phyloP scores from a whole-genome alignment of 768 basidiomycete species.

The Trametes coccinea region DNA sequence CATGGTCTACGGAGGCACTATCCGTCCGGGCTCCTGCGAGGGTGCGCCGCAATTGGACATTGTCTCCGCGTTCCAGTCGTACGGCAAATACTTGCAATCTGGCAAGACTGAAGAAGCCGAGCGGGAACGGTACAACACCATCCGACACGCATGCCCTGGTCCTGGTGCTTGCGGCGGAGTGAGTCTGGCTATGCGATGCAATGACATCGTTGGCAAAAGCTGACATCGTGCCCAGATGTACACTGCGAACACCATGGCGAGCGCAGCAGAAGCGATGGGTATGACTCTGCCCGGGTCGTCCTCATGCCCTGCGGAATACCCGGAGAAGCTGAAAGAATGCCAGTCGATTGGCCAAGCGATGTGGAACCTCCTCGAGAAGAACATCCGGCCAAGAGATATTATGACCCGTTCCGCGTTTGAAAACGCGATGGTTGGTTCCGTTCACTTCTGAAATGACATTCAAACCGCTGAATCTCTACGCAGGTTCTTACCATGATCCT shows the following conservation, averaged over 20 bases:
- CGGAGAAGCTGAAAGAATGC: slow-evolving; percentile 87
- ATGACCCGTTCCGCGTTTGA: slow-evolving; percentile 98
- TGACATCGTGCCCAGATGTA: slow-evolving; percentile 68
- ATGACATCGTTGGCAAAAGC: not conserved
- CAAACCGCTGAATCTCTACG: not conserved
- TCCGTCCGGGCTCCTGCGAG: slow-evolving; percentile 89
- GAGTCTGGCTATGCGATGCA: slow-evolving; percentile 35
- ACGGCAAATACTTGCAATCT: slow-evolving; percentile 92
- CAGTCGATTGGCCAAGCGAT: slow-evolving; percentile 79
- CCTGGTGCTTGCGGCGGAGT: slow-evolving; percentile 98
- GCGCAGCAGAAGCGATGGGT: slow-evolving; percentile 90
- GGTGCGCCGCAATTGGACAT: slow-evolving; percentile 89
- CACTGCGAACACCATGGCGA: slow-evolving; percentile 98
- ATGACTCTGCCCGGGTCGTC: slow-evolving; percentile 98
- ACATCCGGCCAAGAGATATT: slow-evolving; percentile 91
- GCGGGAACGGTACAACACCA: slow-evolving; percentile 76
- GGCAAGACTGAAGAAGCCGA: slow-evolving; percentile 86
- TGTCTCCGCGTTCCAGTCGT: slow-evolving; percentile 96
- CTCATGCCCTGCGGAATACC: slow-evolving; percentile 91
- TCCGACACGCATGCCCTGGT: slow-evolving; percentile 95
- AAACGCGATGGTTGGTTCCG: slow-evolving; percentile 82
- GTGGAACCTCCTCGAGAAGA: slow-evolving; percentile 84
- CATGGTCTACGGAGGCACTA: slow-evolving; percentile 98
- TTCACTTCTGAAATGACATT: not conserved
- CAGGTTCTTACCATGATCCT: slow-evolving; percentile 96